phyloP scores from a whole-genome alignment of 169 alveolate species.

The Fabrea salina region DNA sequence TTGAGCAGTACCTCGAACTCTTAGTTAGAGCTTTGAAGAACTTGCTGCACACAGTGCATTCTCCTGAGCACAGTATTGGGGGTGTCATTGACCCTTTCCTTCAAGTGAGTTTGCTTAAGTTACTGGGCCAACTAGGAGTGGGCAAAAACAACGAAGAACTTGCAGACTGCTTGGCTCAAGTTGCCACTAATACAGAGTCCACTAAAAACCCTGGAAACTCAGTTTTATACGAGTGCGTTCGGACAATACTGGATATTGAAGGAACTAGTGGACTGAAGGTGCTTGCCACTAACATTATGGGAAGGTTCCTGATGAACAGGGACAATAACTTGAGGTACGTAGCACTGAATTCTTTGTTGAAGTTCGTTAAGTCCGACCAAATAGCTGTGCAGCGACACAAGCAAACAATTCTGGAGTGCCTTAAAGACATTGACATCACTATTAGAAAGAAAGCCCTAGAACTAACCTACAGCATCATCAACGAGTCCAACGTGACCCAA shows the following conservation, averaged over 20 bases:
- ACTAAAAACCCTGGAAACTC: slow-evolving; percentile 96
- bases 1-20: slow-evolving; percentile 33
- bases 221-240: slow-evolving; percentile 96
- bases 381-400: slow-evolving; percentile 88
- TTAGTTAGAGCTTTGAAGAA: slow-evolving; percentile 59
- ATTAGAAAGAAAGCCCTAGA: slow-evolving; percentile 96
- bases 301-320: slow-evolving; percentile 90
- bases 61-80: slow-evolving; percentile 88
- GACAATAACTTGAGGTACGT: slow-evolving; percentile 91
- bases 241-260: slow-evolving; percentile 92
- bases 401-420: slow-evolving; percentile 80
- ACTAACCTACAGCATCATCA: slow-evolving; percentile 91
- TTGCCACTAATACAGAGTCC: slow-evolving; percentile 94
- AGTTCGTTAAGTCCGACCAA: slow-evolving; percentile 89
- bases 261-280: slow-evolving; percentile 85
- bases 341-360: slow-evolving; percentile 88
- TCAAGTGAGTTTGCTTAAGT: slow-evolving; percentile 83
- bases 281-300: slow-evolving; percentile 93
- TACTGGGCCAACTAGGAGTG: slow-evolving; percentile 61
- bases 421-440: slow-evolving; percentile 93
- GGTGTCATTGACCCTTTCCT: slow-evolving; percentile 95
- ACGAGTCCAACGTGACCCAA: slow-evolving; percentile 87
- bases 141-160: slow-evolving; percentile 87
- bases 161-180: slow-evolving; percentile 89
- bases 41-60: slow-evolving; percentile 39